A percentile compares a stretch with the other conserved stretches of the same genome.
Conservation (phyloP, 1,284 basidiomycete species). For the Pseudozyma thailandica region DNA sequence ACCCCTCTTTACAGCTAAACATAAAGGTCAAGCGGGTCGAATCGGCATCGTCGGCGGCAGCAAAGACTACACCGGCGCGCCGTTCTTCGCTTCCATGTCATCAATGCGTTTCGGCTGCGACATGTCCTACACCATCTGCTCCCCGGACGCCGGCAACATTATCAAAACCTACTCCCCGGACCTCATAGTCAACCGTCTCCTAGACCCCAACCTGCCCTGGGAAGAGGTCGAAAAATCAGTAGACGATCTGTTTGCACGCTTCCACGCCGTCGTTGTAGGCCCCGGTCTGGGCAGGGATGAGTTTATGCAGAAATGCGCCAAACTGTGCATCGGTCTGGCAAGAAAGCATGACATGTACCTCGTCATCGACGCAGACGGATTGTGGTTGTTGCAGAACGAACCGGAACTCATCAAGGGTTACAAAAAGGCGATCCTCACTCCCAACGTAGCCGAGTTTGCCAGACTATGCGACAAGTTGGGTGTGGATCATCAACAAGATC, state of each 20-base stretch:
- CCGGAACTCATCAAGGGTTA: conserved; percentile 82
- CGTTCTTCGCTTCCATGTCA: conserved; percentile 74
- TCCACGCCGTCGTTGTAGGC: conserved; percentile 91
- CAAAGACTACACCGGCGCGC: conserved; percentile 93
- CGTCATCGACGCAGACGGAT: conserved; percentile 91
- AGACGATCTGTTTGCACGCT: conserved; percentile 77
- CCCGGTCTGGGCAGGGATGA: conserved; percentile 80
- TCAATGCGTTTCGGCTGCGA: conserved; percentile 76
- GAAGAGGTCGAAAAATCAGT: conserved; percentile 73
- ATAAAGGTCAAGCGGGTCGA: conserved; percentile 96
- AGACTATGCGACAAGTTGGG: conserved; percentile 81
- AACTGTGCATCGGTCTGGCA: conserved; percentile 71
- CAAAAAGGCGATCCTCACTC: conserved; percentile 83
- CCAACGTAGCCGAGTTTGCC: conserved; percentile 93
- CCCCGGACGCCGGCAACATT: conserved; percentile 82
- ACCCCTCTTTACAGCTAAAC: conserved; percentile 82
- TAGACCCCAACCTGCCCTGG: conserved; percentile 69
- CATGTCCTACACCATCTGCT: conserved; percentile 95
- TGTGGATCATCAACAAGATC: conserved; percentile 63
- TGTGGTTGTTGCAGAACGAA: conserved; percentile 82
- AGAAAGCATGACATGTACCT: conserved; percentile 79
- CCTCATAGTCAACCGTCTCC: conserved; percentile 92
- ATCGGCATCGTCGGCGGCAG: conserved; percentile 94
- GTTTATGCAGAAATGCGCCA: conserved; percentile 83
- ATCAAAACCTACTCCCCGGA: conserved; percentile 96